phyloP scores from a whole-genome alignment of 2,329 filamentous ascomycete species.

The Annulohypoxylon truncatum region DNA sequence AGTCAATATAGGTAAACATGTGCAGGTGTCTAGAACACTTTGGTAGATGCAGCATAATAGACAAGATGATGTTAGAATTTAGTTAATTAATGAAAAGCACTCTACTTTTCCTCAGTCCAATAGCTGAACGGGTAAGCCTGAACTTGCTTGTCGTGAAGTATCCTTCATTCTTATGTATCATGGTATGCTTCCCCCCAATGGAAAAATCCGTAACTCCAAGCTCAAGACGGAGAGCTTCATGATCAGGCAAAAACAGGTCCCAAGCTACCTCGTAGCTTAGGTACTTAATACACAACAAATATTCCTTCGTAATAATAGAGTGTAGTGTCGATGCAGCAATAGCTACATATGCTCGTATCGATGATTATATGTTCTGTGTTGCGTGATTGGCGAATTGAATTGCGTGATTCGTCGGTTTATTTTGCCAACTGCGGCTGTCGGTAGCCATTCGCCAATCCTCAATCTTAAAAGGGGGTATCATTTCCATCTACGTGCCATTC shows the following conservation, averaged over 20 bases:
- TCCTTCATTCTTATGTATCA: constrained; percentile 15
- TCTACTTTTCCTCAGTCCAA: background rate
- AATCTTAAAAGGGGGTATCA: constrained; percentile 39
- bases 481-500: constrained; percentile 26
- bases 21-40: too few relatives aligned
- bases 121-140: background rate
- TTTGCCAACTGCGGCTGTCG: constrained; percentile 19
- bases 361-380: constrained; percentile 14
- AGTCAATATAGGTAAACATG: background rate
- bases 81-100: background rate
- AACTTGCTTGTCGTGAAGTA: background rate
- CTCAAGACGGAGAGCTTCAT: background rate
- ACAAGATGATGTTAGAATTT: background rate
- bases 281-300: constrained; percentile 1
- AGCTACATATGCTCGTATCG: constrained; percentile 6
- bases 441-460: constrained; percentile 32
- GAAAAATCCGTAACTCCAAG: constrained; percentile 10
- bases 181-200: constrained; percentile 6
- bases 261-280: background rate
- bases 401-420: constrained; percentile 27
- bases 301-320: background rate
- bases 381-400: constrained; percentile 30
- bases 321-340: background rate
- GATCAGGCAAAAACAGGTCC: background rate
- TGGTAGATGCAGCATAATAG: background rate